Evolutionary conservation across 768 basidiomycete species (phyloP).

Genomic region (Termitomyces sp.): DNA sequence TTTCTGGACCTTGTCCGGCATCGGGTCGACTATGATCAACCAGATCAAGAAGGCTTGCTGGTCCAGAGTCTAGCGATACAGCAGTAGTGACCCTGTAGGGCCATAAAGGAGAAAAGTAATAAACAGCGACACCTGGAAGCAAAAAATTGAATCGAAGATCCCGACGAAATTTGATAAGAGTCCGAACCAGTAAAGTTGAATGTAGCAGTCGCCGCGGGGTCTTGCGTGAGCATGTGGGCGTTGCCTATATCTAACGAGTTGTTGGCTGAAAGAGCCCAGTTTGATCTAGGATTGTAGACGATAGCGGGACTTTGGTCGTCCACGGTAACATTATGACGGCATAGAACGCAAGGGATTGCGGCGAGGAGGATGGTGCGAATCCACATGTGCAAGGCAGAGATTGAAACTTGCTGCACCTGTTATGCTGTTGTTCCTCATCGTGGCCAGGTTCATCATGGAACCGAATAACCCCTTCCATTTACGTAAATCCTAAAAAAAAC

Average conservation of each 20-base stretch:
- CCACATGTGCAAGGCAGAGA: conserved; percentile 12
- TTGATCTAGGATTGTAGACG: conserved; percentile 22
- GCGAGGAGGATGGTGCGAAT: conserved; percentile 9
- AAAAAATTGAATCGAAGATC: neutral
- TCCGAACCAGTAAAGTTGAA: conserved; percentile 35
- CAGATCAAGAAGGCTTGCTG: conserved; percentile 28
- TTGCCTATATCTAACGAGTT: conserved; percentile 27
- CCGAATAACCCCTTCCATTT: conserved; percentile 3
- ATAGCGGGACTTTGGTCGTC: conserved; percentile 27
- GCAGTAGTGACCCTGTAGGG: conserved; percentile 38
- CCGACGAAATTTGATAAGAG: neutral
- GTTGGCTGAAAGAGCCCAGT: conserved; percentile 24
- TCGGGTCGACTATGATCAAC: conserved; percentile 28
- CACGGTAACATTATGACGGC: conserved; percentile 25
- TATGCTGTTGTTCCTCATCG: neutral
- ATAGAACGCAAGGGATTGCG: conserved; percentile 12
- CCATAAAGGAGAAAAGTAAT: conserved; percentile 39
- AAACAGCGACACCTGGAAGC: conserved; percentile 34
- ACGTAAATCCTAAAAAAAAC: neutral
- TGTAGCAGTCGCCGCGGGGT: conserved; percentile 27
- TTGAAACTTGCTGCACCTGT: neutral
- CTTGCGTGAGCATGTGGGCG: conserved; percentile 20
- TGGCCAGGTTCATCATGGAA: neutral
- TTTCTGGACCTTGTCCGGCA: conserved; percentile 28
- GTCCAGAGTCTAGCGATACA: conserved; percentile 31